Evolutionary conservation across 2,329 filamentous ascomycete genomes (phyloP).

Genomic region (Elsinoe arachidis): DNA sequence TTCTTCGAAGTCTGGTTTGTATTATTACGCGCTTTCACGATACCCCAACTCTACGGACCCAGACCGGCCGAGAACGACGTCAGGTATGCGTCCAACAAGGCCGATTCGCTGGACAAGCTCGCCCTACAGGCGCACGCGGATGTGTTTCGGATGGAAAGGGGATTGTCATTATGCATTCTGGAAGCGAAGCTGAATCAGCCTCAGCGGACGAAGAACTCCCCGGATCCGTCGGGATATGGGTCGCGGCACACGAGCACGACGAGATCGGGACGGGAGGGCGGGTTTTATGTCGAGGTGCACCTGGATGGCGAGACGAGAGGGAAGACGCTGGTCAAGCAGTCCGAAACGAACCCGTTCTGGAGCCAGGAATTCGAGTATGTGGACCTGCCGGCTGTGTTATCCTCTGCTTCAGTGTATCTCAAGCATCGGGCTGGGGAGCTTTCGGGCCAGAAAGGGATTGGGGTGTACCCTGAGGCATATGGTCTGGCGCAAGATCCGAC

Average conservation of each 20-base stretch:
- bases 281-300: conserved; percentile 71
- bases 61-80: conserved; percentile 38
- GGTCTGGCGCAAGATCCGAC: conserved; percentile 24
- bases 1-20: conserved; percentile 98
- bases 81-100: conserved; percentile 14
- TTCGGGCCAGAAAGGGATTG: background rate
- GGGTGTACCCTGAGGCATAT: conserved; percentile 27
- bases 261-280: conserved; percentile 26
- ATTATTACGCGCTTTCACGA: conserved; percentile 77
- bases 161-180: conserved; percentile 50
- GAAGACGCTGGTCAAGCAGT: conserved; percentile 62
- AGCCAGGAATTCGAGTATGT: conserved; percentile 70
- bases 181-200: conserved; percentile 31
- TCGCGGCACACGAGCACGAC: conserved; percentile 11
- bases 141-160: conserved; percentile 59
- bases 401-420: conserved; percentile 60
- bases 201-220: conserved; percentile 9
- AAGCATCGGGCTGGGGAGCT: conserved; percentile 48
- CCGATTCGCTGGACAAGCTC: conserved; percentile 19
- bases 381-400: conserved; percentile 61
- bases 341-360: conserved; percentile 71
- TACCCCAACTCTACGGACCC: conserved; percentile 81
- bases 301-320: conserved; percentile 72
- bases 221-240: background rate
- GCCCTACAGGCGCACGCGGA: conserved; percentile 38